A percentile compares a stretch with the other conserved stretches of the same genome.
These are phyloP conservation scores for Ceratobasidium sp. DNA, from an alignment of 1,284 basidiomycete genomes.

Conservation along the genomic window DNA sequence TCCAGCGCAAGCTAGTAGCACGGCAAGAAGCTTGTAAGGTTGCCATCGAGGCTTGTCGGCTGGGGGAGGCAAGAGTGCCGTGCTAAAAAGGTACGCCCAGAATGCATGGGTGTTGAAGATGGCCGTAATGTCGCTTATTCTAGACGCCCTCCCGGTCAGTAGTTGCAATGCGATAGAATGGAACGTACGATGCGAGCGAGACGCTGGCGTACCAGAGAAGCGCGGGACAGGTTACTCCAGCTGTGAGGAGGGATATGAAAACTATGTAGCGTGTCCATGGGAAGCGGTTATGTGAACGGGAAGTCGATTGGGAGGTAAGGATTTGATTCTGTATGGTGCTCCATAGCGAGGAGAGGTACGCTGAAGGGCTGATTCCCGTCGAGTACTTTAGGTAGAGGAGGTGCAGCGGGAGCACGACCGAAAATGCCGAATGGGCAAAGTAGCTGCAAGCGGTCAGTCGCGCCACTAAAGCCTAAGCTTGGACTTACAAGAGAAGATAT, in stretches of 20 bases:
- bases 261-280: conserved; percentile 56
- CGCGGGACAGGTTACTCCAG: conserved; percentile 65
- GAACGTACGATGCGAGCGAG: conserved; percentile 70
- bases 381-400: conserved; percentile 63
- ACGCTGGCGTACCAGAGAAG: conserved; percentile 77
- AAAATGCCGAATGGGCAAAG: conserved; percentile 71
- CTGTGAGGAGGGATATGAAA: conserved; percentile 59
- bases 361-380: conserved; percentile 55
- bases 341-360: conserved; percentile 59
- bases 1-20: conserved; percentile 75
- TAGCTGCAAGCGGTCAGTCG: conserved; percentile 57
- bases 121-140: conserved; percentile 79
- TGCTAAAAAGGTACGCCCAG: conserved; percentile 73
- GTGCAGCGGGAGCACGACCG: conserved; percentile 73
- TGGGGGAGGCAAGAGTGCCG: conserved; percentile 62
- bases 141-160: conserved; percentile 46
- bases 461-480: neutral
- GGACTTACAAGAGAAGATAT: conserved; percentile 74
- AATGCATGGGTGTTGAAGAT: conserved; percentile 87
- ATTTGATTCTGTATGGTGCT: conserved; percentile 63
- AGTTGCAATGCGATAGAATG: conserved; percentile 37
- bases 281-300: conserved; percentile 47
- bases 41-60: conserved; percentile 60
- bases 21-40: conserved; percentile 65
- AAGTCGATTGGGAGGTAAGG: conserved; percentile 43